These are phyloP conservation scores for Saccharomyces hybrid DNA, from an alignment of 1,139 yeast genomes.

Conservation along the genomic window DNA sequence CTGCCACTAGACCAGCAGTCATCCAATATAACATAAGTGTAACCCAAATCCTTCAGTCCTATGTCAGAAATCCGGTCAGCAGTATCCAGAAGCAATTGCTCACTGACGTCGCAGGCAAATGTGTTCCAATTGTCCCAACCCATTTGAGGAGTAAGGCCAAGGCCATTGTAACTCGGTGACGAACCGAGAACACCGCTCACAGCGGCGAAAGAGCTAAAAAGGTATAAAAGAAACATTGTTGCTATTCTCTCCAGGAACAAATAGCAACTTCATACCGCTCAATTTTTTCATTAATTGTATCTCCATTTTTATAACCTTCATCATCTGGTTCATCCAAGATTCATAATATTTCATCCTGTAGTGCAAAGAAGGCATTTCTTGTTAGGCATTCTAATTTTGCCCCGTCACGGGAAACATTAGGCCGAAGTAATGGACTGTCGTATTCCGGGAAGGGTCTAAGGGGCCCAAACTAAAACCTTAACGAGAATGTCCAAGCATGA, in stretches of 20 bases:
- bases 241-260: neutral
- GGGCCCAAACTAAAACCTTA: neutral
- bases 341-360: neutral
- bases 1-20: slow-evolving; percentile 28
- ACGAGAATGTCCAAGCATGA: no score
- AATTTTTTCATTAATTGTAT: neutral
- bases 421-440: neutral
- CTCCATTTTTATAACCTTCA: neutral
- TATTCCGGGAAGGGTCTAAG: neutral
- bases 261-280: neutral
- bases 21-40: slow-evolving; percentile 29
- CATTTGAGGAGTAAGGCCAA: slow-evolving; percentile 28
- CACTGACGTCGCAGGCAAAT: slow-evolving; percentile 28
- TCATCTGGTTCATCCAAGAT: neutral
- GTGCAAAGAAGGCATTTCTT: neutral
- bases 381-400: neutral
- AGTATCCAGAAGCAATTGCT: slow-evolving; percentile 18
- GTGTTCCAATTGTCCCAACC: slow-evolving; percentile 33
- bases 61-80: slow-evolving; percentile 22
- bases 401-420: neutral
- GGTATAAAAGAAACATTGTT: neutral
- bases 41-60: slow-evolving; percentile 28
- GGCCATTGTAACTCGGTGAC: slow-evolving; percentile 22
- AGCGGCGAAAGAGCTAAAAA: neutral
- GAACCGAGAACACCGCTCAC: neutral